phyloP scores from a whole-genome alignment of 208 protist genomes.

The Trypanosoma melophagium region DNA sequence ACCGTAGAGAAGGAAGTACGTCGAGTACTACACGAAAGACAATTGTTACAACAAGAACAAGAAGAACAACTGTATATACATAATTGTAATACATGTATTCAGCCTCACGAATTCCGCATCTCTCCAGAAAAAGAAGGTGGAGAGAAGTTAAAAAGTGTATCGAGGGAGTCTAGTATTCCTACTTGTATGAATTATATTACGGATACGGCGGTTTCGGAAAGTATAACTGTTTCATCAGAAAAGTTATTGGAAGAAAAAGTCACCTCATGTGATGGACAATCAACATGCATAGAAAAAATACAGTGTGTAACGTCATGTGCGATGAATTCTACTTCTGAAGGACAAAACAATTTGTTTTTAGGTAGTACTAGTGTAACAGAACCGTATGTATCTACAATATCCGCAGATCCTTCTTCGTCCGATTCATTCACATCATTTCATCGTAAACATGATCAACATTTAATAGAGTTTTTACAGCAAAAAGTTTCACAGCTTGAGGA shows the following conservation, averaged over 20 bases:
- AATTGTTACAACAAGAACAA: neutral
- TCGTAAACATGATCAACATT: neutral
- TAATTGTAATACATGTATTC: too few relatives aligned
- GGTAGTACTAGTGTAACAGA: neutral
- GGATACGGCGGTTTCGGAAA: too few relatives aligned
- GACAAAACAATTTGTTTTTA: neutral
- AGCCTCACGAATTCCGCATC: too few relatives aligned
- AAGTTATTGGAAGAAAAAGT: too few relatives aligned
- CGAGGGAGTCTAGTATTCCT: too few relatives aligned
- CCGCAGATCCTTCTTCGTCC: slow-evolving; percentile 1
- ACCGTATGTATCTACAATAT: slow-evolving; percentile 16
- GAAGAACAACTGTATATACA: neutral
- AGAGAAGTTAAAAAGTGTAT: too few relatives aligned
- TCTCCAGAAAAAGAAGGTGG: too few relatives aligned
- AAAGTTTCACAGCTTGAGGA: slow-evolving; percentile 14
- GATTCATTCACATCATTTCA: slow-evolving; percentile 5
- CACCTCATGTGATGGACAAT: too few relatives aligned
- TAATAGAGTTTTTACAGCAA: slow-evolving; percentile 9
- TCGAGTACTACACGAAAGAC: slow-evolving; percentile 13
- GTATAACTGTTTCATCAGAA: too few relatives aligned
- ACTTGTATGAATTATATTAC: too few relatives aligned
- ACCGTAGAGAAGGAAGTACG: slow-evolving; percentile 35
- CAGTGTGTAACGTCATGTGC: too few relatives aligned
- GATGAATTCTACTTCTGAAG: neutral
- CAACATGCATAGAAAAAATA: too few relatives aligned